Evolutionary conservation across 257 asterid species (phyloP).

Genomic region (Solanum ossicruentum): DNA sequence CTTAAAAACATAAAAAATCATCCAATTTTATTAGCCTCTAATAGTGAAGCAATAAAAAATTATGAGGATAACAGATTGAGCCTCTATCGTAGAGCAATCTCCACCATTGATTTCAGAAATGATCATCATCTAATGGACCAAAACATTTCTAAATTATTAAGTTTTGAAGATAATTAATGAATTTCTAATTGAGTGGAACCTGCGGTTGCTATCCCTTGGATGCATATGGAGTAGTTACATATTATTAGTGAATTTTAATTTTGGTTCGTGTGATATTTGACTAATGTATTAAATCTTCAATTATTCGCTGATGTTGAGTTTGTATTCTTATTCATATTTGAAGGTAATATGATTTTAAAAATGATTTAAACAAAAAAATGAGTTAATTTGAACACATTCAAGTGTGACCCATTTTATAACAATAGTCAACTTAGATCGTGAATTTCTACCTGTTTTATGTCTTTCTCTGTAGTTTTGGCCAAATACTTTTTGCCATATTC

Average conservation of each 20-base stretch:
- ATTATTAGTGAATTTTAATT: neutral
- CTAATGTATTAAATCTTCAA: neutral
- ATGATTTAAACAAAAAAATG: too few relatives aligned
- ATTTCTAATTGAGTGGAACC: too few relatives aligned
- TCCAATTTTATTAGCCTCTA: slow-evolving; percentile 72
- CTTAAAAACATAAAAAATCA: slow-evolving; percentile 78
- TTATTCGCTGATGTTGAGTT: neutral
- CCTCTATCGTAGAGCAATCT: slow-evolving; percentile 43
- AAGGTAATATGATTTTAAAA: neutral
- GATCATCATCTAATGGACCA: slow-evolving; percentile 38
- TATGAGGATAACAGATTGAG: slow-evolving; percentile 51
- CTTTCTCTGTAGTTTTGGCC: too few relatives aligned
- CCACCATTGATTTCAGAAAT: slow-evolving; percentile 49
- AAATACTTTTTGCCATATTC: too few relatives aligned
- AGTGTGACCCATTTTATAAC: too few relatives aligned
- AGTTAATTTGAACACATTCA: too few relatives aligned
- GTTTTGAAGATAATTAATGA: slow-evolving; percentile 15
- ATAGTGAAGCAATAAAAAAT: slow-evolving; percentile 57
- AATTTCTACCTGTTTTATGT: too few relatives aligned
- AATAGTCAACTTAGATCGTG: too few relatives aligned
- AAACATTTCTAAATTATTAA: slow-evolving; percentile 53
- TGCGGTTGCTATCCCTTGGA: too few relatives aligned
- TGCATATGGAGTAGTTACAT: too few relatives aligned
- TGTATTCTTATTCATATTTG: neutral
- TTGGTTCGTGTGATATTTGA: neutral